Evolutionary conservation across 2,329 filamentous ascomycete genomes (phyloP), one percentile per base, ranked within the genome.

Genomic region (Colletotrichum destructivum): DNA sequence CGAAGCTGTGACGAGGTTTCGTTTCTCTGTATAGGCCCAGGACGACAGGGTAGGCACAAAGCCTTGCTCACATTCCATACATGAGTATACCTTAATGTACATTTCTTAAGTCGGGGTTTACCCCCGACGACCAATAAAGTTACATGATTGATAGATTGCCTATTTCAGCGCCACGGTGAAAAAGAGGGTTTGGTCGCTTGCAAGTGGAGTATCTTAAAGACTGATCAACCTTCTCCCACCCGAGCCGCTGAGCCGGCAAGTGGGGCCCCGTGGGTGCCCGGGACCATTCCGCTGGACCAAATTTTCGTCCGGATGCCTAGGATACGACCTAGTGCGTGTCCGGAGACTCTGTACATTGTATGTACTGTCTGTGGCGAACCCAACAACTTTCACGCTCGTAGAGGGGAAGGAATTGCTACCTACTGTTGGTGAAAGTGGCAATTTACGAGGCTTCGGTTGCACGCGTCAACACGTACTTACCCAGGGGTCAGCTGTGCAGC

Each of bases 221-320:
- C 23, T n/a, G n/a, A 15, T 15, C 42, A 49, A 11, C 13, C 13
- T 57, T 8, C 13, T 57, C 5, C 55, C 7, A 26, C 55, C 13
- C 7, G 2, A 31, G 15, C 13, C 31, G 35, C 9, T 26, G 35
- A 61, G 16, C n/a, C 12, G 18, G 13, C 18, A 31, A 42, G 21
- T 26, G 15, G 49, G 35, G 18, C n/a, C 12, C n/a, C 44, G n/a
- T 26, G 35, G 23, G 56, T 7, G 4, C 16, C 18, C 57, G 23
- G 23, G 8, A 12, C 40, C 15, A 49, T 5, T 31, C 69, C 59
- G 65, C 69, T 69, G 69, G 65, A 11, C 18, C 47, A 47, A 59
- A 64, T 11, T 47, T 63, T 64, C 59, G 26, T 57, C 69, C 69
- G 65, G 54, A 60, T 51, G 59, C 38, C 59, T 59, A 38, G 35